phyloP scores from a whole-genome alignment of 257 asterid genomes.

The Parsonsia alboflavescens region DNA sequence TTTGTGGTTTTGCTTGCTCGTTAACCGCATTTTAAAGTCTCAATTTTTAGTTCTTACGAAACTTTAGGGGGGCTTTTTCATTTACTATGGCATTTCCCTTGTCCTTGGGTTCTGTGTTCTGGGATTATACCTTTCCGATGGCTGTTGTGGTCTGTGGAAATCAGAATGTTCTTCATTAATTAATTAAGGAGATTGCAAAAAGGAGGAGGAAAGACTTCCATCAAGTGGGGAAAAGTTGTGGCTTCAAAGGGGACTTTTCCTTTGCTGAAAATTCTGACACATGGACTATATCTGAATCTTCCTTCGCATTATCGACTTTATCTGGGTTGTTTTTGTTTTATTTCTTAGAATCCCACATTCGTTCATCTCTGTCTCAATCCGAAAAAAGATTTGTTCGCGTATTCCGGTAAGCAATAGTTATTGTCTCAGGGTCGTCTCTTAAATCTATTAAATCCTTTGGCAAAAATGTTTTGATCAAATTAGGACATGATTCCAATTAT shows the following conservation, averaged over 20 bases:
- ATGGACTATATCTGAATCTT: no score
- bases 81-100: not conserved
- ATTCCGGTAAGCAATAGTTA: not conserved
- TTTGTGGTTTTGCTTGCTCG: constrained; percentile 2
- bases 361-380: not conserved
- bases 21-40: not conserved
- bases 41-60: not conserved
- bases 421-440: not conserved
- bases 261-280: no score
- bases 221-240: not conserved
- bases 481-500: not conserved
- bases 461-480: not conserved
- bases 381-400: not conserved
- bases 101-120: not conserved
- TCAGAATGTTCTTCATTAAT: not conserved
- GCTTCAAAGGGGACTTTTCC: not conserved
- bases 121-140: not conserved
- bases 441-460: no score
- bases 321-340: not conserved
- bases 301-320: not conserved
- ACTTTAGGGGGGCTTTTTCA: not conserved
- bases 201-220: not conserved
- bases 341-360: not conserved
- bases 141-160: not conserved
- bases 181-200: not conserved